Conservation (phyloP, 2,329 filamentous ascomycete genomes). For the Sclerotinia glacialis region DNA sequence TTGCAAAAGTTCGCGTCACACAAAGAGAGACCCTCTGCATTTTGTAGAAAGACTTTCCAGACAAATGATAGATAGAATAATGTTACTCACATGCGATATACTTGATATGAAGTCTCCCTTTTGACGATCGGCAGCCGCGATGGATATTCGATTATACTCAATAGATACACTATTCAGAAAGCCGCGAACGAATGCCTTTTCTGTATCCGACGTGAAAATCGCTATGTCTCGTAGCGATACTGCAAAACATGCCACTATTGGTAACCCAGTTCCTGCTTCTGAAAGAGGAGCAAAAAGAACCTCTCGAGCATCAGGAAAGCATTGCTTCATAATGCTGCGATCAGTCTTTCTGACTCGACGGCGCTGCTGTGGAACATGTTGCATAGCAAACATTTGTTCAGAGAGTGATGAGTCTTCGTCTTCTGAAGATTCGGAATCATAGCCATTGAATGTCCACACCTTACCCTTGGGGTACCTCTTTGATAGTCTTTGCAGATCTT, state of each 20-base stretch:
- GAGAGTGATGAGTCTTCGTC: neutral
- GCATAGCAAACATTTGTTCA: neutral
- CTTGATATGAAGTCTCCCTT: slow-evolving; percentile 57
- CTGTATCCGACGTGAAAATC: slow-evolving; percentile 36
- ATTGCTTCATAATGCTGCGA: slow-evolving; percentile 12
- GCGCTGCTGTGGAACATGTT: neutral
- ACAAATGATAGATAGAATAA: too few relatives aligned
- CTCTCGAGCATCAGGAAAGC: slow-evolving; percentile 40
- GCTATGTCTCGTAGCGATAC: slow-evolving; percentile 37
- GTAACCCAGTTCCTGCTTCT: slow-evolving; percentile 42
- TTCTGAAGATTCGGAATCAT: slow-evolving; percentile 17
- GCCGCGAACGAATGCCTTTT: slow-evolving; percentile 39
- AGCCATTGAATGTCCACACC: slow-evolving; percentile 17
- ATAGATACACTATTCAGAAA: slow-evolving; percentile 39
- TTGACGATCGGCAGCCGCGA: slow-evolving; percentile 46
- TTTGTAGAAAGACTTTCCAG: neutral
- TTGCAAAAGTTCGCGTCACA: neutral
- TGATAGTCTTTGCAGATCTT: slow-evolving; percentile 12
- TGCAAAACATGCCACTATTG: slow-evolving; percentile 38
- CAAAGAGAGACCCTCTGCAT: too few relatives aligned
- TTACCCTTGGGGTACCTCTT: slow-evolving; percentile 15
- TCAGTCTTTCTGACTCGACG: neutral
- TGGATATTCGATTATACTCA: slow-evolving; percentile 43
- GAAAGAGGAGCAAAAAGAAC: slow-evolving; percentile 43
- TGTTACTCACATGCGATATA: slow-evolving; percentile 47